Base-by-base conservation (phyloP, 768 basidiomycete species). In the Sporobolomyces phaffii region DNA sequence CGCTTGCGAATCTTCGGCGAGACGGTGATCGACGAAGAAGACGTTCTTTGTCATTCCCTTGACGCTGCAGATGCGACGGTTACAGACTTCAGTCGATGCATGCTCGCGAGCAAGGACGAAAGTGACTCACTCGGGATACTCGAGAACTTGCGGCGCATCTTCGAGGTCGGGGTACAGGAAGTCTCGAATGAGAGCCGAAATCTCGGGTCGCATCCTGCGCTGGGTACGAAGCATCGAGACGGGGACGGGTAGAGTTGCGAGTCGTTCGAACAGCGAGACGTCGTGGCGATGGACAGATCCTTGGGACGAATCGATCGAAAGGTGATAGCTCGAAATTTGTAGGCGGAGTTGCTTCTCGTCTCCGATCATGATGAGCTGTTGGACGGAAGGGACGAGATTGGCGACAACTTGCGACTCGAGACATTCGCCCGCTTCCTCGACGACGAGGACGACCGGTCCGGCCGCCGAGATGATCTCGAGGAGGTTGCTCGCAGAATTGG, bases 361-460 rank as follows among this genome's bases (percentile, higher is more conserved):
- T 0, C 89, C 89, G n/a, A 90, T 89, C 47, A 85, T 79, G 63
- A 90, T 88, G 26, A 90, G 78, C 43, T 90, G 88, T 64, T 89
- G 81, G 0, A 89, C 81, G 5, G 84, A 73, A 0, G 82, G 81
- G 3, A 87, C 86, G 1, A 89, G 79, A 41, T 81, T 83, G 28
- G 53, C 47, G 44, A 54, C 17, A 20, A 51, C 34, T 28, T 64
- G 62, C 15, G 53, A 15, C 38, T 64, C 62, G 36, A 64, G 47
- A 31, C 53, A 62, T 77, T 90, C 88, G 0, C 88, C 89, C 0
- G 89, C 88, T 74, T 90, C 89, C 75, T 90, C 88, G 0, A 90
- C 85, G 52, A 90, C 77, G 51, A 89, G 74, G 0, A 88, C 82
- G 36, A 80, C 81, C 0, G 87, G 87, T 7, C 74, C 78, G 8